A percentile compares a stretch with the other conserved stretches of the same genome.
These are phyloP conservation scores for Hypoxylon cercidicola DNA, from an alignment of 495 filamentous ascomycete species.

Conservation along the genomic window DNA sequence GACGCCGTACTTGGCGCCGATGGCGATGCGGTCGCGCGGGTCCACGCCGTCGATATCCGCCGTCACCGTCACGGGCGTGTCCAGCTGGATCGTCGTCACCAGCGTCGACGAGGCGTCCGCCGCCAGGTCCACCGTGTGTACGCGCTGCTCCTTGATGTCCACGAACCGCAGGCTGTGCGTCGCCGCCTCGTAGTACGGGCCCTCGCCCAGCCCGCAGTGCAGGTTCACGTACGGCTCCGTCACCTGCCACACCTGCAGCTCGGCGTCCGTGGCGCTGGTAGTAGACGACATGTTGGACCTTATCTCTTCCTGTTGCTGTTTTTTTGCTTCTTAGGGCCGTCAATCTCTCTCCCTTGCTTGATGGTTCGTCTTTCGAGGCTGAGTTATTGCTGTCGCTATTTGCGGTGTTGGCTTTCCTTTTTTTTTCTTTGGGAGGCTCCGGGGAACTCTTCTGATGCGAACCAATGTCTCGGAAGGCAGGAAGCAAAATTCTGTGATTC, in stretches of 20 bases:
- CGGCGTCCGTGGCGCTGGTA: neutral
- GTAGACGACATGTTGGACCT: neutral
- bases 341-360: too few relatives aligned
- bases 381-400: too few relatives aligned
- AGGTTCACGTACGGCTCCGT: conserved; percentile 78
- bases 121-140: conserved; percentile 78
- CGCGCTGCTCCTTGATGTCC: conserved; percentile 82
- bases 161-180: conserved; percentile 84
- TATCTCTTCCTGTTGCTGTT: too few relatives aligned
- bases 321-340: too few relatives aligned
- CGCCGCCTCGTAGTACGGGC: conserved; percentile 77
- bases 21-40: conserved; percentile 70
- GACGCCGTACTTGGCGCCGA: conserved; percentile 84
- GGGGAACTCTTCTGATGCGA: neutral
- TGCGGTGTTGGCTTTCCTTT: too few relatives aligned
- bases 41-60: conserved; percentile 80
- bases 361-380: too few relatives aligned
- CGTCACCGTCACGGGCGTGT: conserved; percentile 78
- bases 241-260: conserved; percentile 56
- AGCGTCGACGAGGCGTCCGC: conserved; percentile 57
- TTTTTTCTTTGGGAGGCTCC: too few relatives aligned
- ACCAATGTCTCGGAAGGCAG: conserved; percentile 21
- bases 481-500: neutral
- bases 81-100: conserved; percentile 72
- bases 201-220: conserved; percentile 82